A percentile compares a stretch with the other conserved stretches of the same genome.
Conservation (phyloP, 2,329 filamentous ascomycete genomes). For the Aspergillus fructus region DNA sequence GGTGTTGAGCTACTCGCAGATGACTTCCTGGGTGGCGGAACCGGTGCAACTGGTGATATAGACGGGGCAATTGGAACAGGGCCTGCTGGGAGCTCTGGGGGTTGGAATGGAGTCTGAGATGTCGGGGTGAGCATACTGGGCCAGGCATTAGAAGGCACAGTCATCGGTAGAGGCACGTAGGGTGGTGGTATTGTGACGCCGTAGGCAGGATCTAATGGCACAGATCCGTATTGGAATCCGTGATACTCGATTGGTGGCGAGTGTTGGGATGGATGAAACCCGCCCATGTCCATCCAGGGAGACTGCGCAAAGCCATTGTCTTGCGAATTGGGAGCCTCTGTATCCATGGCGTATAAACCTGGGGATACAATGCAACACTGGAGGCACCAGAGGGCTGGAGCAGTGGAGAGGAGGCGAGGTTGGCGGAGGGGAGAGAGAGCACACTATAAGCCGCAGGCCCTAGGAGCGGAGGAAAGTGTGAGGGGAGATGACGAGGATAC, state of each 20-base stretch:
- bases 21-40: slow-evolving; percentile 18
- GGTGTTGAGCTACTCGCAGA: slow-evolving; percentile 55
- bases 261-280: slow-evolving; percentile 56
- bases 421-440: slow-evolving; percentile 1
- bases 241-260: slow-evolving; percentile 71
- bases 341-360: slow-evolving; percentile 40
- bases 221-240: slow-evolving; percentile 62
- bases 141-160: slow-evolving; percentile 70
- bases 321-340: slow-evolving; percentile 44
- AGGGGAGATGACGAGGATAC: slow-evolving; percentile 9
- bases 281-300: slow-evolving; percentile 47
- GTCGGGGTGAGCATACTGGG: slow-evolving; percentile 74
- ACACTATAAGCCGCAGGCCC: slow-evolving; percentile 6
- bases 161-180: slow-evolving; percentile 63
- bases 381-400: background rate
- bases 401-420: slow-evolving; percentile 28
- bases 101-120: slow-evolving; percentile 57
- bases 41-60: slow-evolving; percentile 52
- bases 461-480: slow-evolving; percentile 3
- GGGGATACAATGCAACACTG: background rate
- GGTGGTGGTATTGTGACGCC: slow-evolving; percentile 58
- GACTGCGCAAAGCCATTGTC: slow-evolving; percentile 45
- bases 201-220: slow-evolving; percentile 58
- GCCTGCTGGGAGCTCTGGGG: slow-evolving; percentile 63
- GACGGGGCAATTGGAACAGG: slow-evolving; percentile 53